phyloP scores from a whole-genome alignment of 148 eudicot species.

The Cornus florida region DNA sequence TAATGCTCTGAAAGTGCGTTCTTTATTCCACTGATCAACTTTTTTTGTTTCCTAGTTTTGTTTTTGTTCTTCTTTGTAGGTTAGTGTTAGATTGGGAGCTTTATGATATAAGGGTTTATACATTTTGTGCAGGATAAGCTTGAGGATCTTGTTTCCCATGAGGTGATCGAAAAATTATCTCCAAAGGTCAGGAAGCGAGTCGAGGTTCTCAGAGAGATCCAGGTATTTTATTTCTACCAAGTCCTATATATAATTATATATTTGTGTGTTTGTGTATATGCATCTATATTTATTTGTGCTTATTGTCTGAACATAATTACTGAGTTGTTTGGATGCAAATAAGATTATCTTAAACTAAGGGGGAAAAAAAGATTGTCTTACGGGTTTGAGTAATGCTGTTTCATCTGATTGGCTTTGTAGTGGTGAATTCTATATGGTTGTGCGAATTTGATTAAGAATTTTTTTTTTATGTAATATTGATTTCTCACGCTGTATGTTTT shows the following conservation, averaged over 20 bases:
- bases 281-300: background rate
- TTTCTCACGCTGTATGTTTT: too few relatives aligned
- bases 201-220: slow-evolving; percentile 35
- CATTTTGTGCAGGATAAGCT: slow-evolving; percentile 31
- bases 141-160: slow-evolving; percentile 28
- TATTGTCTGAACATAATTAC: background rate
- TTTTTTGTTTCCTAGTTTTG: background rate
- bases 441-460: too few relatives aligned
- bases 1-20: slow-evolving; percentile 33
- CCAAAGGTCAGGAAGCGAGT: slow-evolving; percentile 34
- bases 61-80: background rate
- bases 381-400: too few relatives aligned
- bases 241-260: background rate
- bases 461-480: too few relatives aligned
- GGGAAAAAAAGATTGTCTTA: background rate
- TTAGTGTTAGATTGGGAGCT: background rate
- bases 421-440: background rate
- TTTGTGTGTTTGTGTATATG: background rate
- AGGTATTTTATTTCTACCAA: slow-evolving; percentile 20
- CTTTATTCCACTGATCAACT: background rate
- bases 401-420: background rate
- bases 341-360: background rate
- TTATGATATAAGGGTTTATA: slow-evolving; percentile 1
- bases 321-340: background rate
- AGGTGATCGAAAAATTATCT: slow-evolving; percentile 28